A percentile compares a stretch with the other conserved stretches of the same genome.
phyloP scores from a whole-genome alignment of 2,329 filamentous ascomycete genomes.

The Diaporthe destruens region DNA sequence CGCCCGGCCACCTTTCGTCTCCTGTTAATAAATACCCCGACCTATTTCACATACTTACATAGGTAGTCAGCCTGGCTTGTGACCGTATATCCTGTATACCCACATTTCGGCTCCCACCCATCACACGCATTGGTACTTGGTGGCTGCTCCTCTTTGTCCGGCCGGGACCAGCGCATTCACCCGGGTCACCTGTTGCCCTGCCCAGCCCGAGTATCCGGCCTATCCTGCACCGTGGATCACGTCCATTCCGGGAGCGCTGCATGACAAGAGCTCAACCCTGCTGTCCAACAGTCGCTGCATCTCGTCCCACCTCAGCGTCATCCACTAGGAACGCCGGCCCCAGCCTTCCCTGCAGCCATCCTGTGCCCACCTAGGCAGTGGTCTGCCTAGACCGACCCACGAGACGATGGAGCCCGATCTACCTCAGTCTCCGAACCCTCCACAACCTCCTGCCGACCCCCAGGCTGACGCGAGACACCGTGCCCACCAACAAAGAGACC shows the following conservation, averaged over 20 bases:
- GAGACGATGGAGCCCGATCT: conserved; percentile 39
- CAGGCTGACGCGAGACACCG: conserved; percentile 6
- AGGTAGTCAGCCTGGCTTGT: conserved; percentile 35
- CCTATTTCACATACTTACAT: not conserved
- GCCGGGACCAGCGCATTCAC: not conserved
- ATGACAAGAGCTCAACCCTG: conserved; percentile 28
- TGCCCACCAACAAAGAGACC: conserved; percentile 20
- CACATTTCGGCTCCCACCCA: not conserved
- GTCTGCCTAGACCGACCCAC: conserved; percentile 37
- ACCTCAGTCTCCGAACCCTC: conserved; percentile 23
- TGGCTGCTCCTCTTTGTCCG: conserved; percentile 10
- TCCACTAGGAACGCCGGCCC: conserved; percentile 20
- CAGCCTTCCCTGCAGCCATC: conserved; percentile 37
- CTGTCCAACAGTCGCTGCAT: conserved; percentile 36
- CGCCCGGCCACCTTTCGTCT: conserved; percentile 8
- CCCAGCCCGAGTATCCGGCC: not conserved
- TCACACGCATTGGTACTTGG: not conserved
- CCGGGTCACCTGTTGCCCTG: not conserved
- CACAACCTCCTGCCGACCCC: conserved; percentile 32
- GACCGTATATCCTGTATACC: conserved; percentile 13
- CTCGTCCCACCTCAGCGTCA: conserved; percentile 36
- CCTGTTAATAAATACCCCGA: not conserved
- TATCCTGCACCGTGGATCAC: not conserved
- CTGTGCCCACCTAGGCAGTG: conserved; percentile 37
- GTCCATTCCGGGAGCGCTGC: conserved; percentile 2